A percentile compares a stretch with the other conserved stretches of the same genome.
Conservation (phyloP, 768 basidiomycete species). For the Xerocomellus dryophilus region DNA sequence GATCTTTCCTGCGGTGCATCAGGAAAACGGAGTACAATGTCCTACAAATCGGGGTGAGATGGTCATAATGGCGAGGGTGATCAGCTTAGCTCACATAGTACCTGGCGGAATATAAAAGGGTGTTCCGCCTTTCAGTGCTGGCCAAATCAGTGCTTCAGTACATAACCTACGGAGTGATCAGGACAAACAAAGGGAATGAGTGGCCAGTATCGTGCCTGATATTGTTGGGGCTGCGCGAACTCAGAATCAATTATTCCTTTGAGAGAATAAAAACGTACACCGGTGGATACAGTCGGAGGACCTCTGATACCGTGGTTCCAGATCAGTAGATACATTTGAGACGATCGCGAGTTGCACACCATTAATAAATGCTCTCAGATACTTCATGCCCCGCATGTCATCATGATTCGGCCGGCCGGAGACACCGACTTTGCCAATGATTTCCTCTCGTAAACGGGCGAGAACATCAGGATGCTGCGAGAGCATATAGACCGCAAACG, state of each 20-base stretch:
- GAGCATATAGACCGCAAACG: conserved; percentile 43
- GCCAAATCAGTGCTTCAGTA: conserved; percentile 20
- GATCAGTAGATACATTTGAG: background rate
- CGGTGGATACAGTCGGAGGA: conserved; percentile 32
- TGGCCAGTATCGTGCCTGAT: conserved; percentile 13
- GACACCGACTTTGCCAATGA: conserved; percentile 49
- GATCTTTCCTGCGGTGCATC: conserved; percentile 39
- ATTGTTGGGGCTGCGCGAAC: conserved; percentile 20
- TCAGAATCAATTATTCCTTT: background rate
- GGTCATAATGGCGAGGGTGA: background rate
- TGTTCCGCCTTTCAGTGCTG: conserved; percentile 31
- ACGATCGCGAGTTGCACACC: conserved; percentile 34
- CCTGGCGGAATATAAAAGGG: conserved; percentile 52
- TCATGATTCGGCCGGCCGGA: conserved; percentile 49
- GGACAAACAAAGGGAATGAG: background rate
- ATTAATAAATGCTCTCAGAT: conserved; percentile 61
- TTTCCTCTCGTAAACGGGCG: conserved; percentile 51
- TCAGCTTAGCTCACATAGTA: conserved; percentile 20
- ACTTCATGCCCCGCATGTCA: conserved; percentile 61
- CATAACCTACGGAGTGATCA: conserved; percentile 14
- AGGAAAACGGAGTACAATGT: conserved; percentile 25
- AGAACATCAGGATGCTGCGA: conserved; percentile 50
- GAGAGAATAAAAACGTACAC: conserved; percentile 17
- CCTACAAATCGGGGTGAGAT: conserved; percentile 3
- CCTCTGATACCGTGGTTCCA: conserved; percentile 18